These are phyloP conservation scores for Aspergillus sclerotiicarbonarius DNA, from an alignment of 495 filamentous ascomycete genomes.

Conservation along the genomic window DNA sequence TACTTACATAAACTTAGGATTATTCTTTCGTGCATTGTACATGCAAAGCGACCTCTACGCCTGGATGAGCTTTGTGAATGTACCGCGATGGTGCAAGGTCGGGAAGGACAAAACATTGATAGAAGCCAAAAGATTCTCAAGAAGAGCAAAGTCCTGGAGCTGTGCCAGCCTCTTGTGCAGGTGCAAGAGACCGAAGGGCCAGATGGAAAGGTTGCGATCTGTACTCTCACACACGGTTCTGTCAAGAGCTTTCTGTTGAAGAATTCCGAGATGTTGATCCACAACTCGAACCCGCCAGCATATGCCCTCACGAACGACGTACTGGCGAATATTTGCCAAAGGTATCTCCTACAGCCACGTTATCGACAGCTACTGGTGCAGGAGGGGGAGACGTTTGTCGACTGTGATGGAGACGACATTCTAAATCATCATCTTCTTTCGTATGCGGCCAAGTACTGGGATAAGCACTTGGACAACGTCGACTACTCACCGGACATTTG, in stretches of 20 bases:
- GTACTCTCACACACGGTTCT: background rate
- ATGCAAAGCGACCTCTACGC: conserved; percentile 1
- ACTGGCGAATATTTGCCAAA: conserved; percentile 1
- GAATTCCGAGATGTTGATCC: conserved; percentile 1
- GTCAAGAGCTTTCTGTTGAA: conserved; percentile 7
- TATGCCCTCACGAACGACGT: background rate
- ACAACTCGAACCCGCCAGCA: conserved; percentile 1
- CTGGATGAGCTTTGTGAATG: conserved; percentile 3
- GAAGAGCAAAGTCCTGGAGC: background rate
- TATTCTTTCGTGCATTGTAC: conserved; percentile 1
- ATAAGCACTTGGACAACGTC: conserved; percentile 2
- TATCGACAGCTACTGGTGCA: background rate
- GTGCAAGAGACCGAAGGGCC: background rate
- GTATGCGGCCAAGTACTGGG: conserved; percentile 9
- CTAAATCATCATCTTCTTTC: background rate
- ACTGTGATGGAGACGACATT: background rate
- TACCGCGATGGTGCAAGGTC: background rate
- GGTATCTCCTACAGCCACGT: conserved; percentile 3
- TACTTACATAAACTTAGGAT: conserved; percentile 1
- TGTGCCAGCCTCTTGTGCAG: conserved; percentile 3
- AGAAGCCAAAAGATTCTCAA: background rate
- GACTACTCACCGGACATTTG: background rate
- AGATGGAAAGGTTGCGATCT: background rate
- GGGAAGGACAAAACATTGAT: background rate
- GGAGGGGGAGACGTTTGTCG: background rate